These are phyloP conservation scores for Rhizopus arrhizus DNA, from an alignment of 371 early-diverging fungal species.

Conservation along the genomic window DNA sequence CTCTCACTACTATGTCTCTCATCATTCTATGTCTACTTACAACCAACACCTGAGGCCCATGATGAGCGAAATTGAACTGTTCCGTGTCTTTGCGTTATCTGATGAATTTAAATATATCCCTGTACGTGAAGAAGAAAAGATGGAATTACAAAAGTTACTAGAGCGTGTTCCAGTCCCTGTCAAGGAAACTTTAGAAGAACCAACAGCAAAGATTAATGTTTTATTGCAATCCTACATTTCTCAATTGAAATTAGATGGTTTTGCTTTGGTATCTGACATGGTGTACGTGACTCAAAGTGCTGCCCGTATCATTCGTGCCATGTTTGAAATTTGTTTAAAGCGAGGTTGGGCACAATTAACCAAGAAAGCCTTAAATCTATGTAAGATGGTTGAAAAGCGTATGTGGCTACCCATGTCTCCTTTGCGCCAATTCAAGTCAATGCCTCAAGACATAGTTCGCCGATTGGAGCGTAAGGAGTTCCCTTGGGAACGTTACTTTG, in stretches of 20 bases:
- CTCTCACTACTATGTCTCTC: conserved; percentile 91
- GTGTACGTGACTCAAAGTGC: conserved; percentile 96
- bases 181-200: conserved; percentile 88
- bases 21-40: conserved; percentile 89
- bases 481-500: conserved; percentile 92
- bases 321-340: conserved; percentile 93
- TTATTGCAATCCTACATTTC: conserved; percentile 94
- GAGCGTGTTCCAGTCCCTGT: conserved; percentile 95
- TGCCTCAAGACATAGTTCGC: conserved; percentile 85
- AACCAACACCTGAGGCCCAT: conserved; percentile 91
- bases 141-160: conserved; percentile 88
- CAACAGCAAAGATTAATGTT: conserved; percentile 94
- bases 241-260: conserved; percentile 87
- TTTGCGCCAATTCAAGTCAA: conserved; percentile 84
- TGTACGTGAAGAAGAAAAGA: conserved; percentile 95
- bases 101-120: conserved; percentile 95
- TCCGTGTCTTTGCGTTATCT: conserved; percentile 86
- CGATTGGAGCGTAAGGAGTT: conserved; percentile 92
- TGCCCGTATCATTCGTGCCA: conserved; percentile 90
- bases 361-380: conserved; percentile 81
- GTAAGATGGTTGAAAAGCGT: conserved; percentile 92
- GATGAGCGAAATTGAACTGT: conserved; percentile 90
- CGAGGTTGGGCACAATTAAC: conserved; percentile 95
- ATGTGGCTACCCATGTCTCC: conserved; percentile 95
- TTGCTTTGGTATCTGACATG: conserved; percentile 95